A percentile compares a stretch with the other conserved stretches of the same genome.
Conservation (phyloP, 2,329 filamentous ascomycete species). For the Penicillium sp. region DNA sequence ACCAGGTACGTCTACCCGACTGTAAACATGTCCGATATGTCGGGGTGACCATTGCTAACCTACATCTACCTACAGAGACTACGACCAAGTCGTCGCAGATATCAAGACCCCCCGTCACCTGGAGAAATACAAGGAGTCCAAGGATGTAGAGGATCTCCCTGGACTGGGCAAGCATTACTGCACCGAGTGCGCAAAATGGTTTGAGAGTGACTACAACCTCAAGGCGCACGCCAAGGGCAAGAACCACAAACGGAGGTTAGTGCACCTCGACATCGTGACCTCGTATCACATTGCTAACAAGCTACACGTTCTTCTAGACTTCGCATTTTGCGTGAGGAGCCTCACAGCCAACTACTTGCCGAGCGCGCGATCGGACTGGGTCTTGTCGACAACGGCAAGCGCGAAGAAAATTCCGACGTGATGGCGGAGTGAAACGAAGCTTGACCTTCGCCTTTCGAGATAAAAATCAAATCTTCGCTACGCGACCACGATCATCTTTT, state of each 20-base stretch:
- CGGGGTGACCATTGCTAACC: conserved; percentile 13
- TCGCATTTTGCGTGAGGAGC: conserved; percentile 77
- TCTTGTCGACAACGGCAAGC: conserved; percentile 62
- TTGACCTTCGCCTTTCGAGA: neutral
- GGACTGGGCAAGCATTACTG: conserved; percentile 86
- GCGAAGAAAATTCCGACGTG: conserved; percentile 40
- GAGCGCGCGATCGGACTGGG: conserved; percentile 74
- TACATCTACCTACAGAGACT: conserved; percentile 63
- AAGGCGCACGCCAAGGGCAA: conserved; percentile 78
- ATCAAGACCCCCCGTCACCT: conserved; percentile 77
- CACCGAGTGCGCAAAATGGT: conserved; percentile 93
- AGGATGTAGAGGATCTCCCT: conserved; percentile 81
- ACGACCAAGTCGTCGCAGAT: conserved; percentile 90
- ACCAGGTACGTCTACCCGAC: conserved; percentile 54
- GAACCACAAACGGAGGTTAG: conserved; percentile 84
- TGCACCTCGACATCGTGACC: neutral
- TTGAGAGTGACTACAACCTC: conserved; percentile 78
- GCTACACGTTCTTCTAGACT: conserved; percentile 54
- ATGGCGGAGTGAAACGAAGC: conserved; percentile 39
- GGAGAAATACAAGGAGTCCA: conserved; percentile 71
- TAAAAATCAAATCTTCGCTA: conserved; percentile 10
- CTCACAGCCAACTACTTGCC: conserved; percentile 81
- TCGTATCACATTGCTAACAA: conserved; percentile 11
- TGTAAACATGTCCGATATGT: neutral
- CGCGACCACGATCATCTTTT: conserved; percentile 13